Base-by-base conservation (phyloP, 2,329 filamentous ascomycete genomes). In the Exserohilum turcica region DNA sequence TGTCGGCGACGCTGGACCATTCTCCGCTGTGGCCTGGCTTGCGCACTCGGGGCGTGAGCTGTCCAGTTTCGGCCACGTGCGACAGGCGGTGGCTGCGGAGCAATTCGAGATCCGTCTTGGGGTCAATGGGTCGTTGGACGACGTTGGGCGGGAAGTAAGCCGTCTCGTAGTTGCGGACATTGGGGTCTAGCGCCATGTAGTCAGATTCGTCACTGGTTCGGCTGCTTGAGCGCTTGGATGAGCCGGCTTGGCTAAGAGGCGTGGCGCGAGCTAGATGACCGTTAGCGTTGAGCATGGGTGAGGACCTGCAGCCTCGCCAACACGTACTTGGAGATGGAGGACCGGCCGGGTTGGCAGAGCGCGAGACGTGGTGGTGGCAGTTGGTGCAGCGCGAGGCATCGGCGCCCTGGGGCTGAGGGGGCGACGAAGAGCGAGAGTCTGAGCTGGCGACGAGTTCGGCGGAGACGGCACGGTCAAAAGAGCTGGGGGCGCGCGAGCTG, bases 1-100 rank as follows among this genome's bases (percentile, higher is more conserved):
- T 70, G 10, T 73, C 68, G n/a, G 65, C 65, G 16, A 68, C 61
- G 54, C 67, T 73, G 27, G 72, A 67, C 71, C 73, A 76, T 48
- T 76, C 74, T 54, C 67, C 71, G 49, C 71, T 74, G 49, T 65
- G 62, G 50, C 67, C 70, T 57, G 71, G 69, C 57, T 65, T 69
- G 50, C 74, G 74, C 32, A 73, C 68, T 54, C 76, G 61, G 18
- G 75, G 76, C 24, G 73, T 74, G 40, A 81, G 70, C 56, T 80
- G 79, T 13, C 79, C 79, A 31, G 77, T 81, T 64, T 81, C 79
- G 15, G 79, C 79, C 28, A 78, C 78, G 57, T 80, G 79, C 5
- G 79, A 80, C 48, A 78, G 66, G 28, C 79, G 78, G 57, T 80
- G 78, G 52, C 65, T 78, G 48, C 79, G 73, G 49, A 80, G 75